Conservation (phyloP, 2,329 filamentous ascomycete genomes). For the Hirsutella rhossiliensis region DNA sequence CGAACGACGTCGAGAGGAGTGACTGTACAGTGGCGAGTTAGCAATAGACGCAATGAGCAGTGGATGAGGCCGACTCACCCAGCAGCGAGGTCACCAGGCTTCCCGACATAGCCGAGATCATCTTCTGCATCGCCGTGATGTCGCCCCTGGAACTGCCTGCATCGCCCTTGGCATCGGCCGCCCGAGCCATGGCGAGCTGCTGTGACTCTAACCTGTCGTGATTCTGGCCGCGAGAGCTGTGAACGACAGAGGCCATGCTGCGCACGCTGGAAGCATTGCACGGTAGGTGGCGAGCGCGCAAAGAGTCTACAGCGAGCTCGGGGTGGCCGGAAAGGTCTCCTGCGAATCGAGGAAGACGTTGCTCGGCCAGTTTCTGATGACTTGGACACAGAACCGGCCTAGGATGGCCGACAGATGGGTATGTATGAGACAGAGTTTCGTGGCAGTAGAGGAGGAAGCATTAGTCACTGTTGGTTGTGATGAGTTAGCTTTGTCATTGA, state of each 20-base stretch:
- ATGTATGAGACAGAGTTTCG: neutral
- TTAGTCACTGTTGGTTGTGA: neutral
- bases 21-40: constrained; percentile 37
- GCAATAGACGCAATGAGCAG: neutral
- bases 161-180: constrained; percentile 9
- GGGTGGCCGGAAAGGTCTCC: neutral
- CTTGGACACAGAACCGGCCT: neutral
- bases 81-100: constrained; percentile 83
- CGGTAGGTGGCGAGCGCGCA: neutral
- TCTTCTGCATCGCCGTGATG: constrained; percentile 78
- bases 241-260: constrained; percentile 5
- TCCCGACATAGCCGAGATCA: constrained; percentile 85
- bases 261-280: neutral
- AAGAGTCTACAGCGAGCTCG: neutral
- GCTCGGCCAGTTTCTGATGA: neutral
- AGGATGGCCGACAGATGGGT: neutral
- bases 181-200: constrained; percentile 16
- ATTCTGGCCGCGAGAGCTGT: constrained; percentile 10
- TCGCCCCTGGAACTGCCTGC: constrained; percentile 35
- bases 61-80: constrained; percentile 39
- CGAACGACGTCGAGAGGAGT: constrained; percentile 95
- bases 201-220: constrained; percentile 17
- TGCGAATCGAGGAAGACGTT: neutral
- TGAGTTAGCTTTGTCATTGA: neutral
- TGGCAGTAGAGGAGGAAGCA: neutral